These are phyloP conservation scores for Syzygium syzygioides DNA, from an alignment of 441 rosid species.

Conservation along the genomic window DNA sequence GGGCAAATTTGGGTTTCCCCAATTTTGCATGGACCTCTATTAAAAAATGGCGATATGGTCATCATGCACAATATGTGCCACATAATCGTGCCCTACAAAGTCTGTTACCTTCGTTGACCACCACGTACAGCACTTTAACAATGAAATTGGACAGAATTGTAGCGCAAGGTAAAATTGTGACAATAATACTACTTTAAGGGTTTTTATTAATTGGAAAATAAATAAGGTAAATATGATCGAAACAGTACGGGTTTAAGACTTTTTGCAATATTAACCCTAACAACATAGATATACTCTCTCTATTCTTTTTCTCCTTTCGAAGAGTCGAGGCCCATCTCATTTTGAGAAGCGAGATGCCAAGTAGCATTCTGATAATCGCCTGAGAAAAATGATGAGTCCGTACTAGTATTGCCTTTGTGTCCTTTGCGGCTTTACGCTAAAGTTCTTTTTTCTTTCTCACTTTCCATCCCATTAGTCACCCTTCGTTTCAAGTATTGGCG, in stretches of 20 bases:
- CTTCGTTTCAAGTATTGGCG: background rate
- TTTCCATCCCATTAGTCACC: background rate
- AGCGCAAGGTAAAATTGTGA: background rate
- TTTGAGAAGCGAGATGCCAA: background rate
- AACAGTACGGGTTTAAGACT: background rate
- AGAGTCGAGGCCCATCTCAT: background rate
- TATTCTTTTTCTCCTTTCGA: background rate
- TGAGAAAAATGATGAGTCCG: background rate
- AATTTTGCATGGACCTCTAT: background rate
- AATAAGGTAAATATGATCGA: background rate
- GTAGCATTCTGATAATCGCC: background rate
- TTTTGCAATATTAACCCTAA: background rate
- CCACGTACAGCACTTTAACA: background rate
- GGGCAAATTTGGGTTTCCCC: background rate
- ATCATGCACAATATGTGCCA: background rate
- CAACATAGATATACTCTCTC: background rate
- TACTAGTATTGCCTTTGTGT: background rate
- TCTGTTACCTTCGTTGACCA: background rate
- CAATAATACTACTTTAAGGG: background rate
- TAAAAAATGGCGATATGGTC: background rate
- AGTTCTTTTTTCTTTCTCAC: background rate
- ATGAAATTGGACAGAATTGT: background rate
- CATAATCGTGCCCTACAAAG: background rate
- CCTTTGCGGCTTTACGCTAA: background rate
- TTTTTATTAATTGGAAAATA: background rate